These are phyloP conservation scores for Mycena alexandri DNA, from an alignment of 768 basidiomycete species.

Conservation along the genomic window DNA sequence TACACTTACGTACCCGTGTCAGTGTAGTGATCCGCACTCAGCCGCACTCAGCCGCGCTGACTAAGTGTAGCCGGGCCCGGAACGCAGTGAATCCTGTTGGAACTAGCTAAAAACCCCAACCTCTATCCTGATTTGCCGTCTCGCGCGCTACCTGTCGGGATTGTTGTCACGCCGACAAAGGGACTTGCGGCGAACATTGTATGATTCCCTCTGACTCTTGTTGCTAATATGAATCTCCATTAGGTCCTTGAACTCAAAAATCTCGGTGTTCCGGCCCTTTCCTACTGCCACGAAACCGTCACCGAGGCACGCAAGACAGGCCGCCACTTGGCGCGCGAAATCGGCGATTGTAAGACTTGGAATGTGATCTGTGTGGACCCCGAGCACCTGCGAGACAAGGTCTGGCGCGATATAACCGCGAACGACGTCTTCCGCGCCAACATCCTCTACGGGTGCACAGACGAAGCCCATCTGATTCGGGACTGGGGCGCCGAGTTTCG, in stretches of 20 bases:
- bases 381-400: constrained; percentile 16
- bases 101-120: not conserved
- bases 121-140: constrained; percentile 1
- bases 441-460: constrained; percentile 17
- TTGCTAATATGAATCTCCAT: not conserved
- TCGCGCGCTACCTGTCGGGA: not conserved
- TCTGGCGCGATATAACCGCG: constrained; percentile 19
- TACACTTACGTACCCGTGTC: too few species aligned
- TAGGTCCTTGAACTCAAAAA: not conserved
- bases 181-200: constrained; percentile 14
- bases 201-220: not conserved
- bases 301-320: not conserved
- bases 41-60: too few species aligned
- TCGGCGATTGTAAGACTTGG: constrained; percentile 14
- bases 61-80: too few species aligned
- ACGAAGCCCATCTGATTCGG: constrained; percentile 27
- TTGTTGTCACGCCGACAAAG: not conserved
- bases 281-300: constrained; percentile 19
- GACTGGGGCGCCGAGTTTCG: constrained; percentile 27
- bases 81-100: too few species aligned
- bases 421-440: constrained; percentile 13
- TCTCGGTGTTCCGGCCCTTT: constrained; percentile 4
- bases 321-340: constrained; percentile 8
- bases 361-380: constrained; percentile 20
- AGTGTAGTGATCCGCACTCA: too few species aligned